phyloP scores from a whole-genome alignment of 1,284 basidiomycete species.

The Ceratobasidium sp. region DNA sequence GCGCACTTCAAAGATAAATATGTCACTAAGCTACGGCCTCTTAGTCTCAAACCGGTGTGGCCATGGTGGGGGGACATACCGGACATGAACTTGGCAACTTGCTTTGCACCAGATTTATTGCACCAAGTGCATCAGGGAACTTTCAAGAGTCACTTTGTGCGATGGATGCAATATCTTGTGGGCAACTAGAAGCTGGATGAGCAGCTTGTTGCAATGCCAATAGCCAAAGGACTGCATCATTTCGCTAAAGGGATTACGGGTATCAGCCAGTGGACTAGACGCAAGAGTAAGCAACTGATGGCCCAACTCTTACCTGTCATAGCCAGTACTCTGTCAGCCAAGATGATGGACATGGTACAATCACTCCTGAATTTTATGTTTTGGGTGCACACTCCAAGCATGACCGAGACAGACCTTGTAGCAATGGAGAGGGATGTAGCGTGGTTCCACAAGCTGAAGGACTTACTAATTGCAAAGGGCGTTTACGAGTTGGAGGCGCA shows the following conservation, averaged over 20 bases:
- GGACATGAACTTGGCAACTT: constrained; percentile 22
- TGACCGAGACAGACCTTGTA: not conserved
- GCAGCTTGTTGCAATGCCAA: constrained; percentile 10
- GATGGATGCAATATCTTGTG: constrained; percentile 12
- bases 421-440: not conserved
- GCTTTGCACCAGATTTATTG: constrained; percentile 41
- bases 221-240: constrained; percentile 1
- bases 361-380: constrained; percentile 8
- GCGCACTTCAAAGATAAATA: not conserved
- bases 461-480: not conserved
- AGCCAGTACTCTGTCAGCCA: not conserved
- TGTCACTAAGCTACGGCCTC: not conserved
- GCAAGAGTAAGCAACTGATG: constrained; percentile 11
- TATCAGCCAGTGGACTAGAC: constrained; percentile 7
- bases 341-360: not conserved
- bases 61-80: constrained; percentile 42
- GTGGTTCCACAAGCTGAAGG: constrained; percentile 3
- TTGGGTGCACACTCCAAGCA: constrained; percentile 7
- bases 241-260: constrained; percentile 12
- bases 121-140: constrained; percentile 22
- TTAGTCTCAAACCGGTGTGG: constrained; percentile 3
- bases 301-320: constrained; percentile 9
- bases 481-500: not conserved
- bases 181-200: not conserved
- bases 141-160: constrained; percentile 7